Base-by-base conservation (phyloP, 1,284 basidiomycete species). In the Coniferiporia weirii region DNA sequence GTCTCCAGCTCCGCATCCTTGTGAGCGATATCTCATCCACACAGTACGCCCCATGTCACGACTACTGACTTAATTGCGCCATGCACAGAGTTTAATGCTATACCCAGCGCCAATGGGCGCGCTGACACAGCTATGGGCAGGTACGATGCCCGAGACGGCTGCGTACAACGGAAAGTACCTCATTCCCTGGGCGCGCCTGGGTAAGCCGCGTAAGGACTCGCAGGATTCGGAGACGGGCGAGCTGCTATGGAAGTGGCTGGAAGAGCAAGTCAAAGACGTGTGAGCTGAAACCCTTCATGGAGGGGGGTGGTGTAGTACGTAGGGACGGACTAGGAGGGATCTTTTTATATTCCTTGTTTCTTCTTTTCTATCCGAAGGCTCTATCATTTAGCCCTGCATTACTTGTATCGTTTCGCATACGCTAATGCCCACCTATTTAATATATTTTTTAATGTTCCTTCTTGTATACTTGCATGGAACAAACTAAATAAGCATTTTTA, bases 41-140 rank as follows among this genome's bases (percentile, higher is more conserved):
- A 27, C 10, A 40, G 35, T 19, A 32, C 10, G 6, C 19, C 36
- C 35, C 9, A 15, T 40, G 9, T 56, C 56, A 51, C 32, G 15
- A 15, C 54, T 34, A 56, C 46, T 17, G 57, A 64, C 17, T 58
- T 57, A 10, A 15, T 38, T 4, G 35, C 38, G 64, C 65, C 27
- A 15, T 40, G 17, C 10, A 17, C 52, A 62, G 65, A 59, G 52
- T 40, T 58, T 46, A 34, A 36, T n/a, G n/a, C n/a, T 17, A 5
- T 68, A 73, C 52, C 68, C 69, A 0, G 54, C 66, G 1, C 36
- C 65, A 0, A 64, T 70, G 17, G 74, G 78, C 35, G 74, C 74
- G 4, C 61, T 76, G 7, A 72, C 75, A 0, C 77, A 77, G 65
- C 65, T 84, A 13, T 84, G 74, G 66, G 77, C 76, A 1, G 80